Evolutionary conservation across 495 filamentous ascomycete genomes (phyloP).

Genomic region (Bryoglossum gracile): DNA sequence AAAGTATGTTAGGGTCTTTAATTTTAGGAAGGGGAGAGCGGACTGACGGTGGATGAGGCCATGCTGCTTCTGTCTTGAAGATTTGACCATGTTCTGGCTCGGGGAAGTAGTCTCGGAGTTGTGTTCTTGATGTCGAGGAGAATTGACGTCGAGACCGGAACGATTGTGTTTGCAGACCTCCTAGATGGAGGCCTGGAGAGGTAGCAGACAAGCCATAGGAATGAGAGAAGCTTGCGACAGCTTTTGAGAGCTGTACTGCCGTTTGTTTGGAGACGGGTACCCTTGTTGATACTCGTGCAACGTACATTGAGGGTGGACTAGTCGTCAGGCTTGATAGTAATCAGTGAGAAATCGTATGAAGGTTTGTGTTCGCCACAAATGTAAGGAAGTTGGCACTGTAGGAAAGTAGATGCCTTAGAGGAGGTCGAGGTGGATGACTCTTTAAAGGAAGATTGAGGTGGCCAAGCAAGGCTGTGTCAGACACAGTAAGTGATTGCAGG

Average conservation of each 20-base stretch:
- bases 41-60: constrained; percentile 57
- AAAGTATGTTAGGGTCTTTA: not conserved
- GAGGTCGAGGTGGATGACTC: not conserved
- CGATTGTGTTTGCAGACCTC: constrained; percentile 7
- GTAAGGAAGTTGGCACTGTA: not conserved
- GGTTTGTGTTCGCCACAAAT: constrained; percentile 7
- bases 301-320: constrained; percentile 19
- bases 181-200: constrained; percentile 13
- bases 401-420: constrained; percentile 9
- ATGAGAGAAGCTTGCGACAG: constrained; percentile 20
- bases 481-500: too few species aligned
- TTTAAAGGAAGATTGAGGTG: not conserved
- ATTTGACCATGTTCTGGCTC: constrained; percentile 28
- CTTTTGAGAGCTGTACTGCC: constrained; percentile 20
- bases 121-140: constrained; percentile 21
- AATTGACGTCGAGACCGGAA: constrained; percentile 15
- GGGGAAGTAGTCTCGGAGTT: constrained; percentile 22
- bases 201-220: constrained; percentile 11
- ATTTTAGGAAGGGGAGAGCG: not conserved
- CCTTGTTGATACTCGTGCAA: constrained; percentile 12
- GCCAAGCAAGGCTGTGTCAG: not conserved
- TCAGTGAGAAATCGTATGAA: not conserved
- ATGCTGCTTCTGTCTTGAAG: constrained; percentile 47
- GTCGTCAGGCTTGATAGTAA: constrained; percentile 1
- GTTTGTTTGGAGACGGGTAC: constrained; percentile 17